Evolutionary conservation across 305 asterid genomes (phyloP), one percentile per base, ranked within the genome.

Genomic region (Rubia peregrina): DNA sequence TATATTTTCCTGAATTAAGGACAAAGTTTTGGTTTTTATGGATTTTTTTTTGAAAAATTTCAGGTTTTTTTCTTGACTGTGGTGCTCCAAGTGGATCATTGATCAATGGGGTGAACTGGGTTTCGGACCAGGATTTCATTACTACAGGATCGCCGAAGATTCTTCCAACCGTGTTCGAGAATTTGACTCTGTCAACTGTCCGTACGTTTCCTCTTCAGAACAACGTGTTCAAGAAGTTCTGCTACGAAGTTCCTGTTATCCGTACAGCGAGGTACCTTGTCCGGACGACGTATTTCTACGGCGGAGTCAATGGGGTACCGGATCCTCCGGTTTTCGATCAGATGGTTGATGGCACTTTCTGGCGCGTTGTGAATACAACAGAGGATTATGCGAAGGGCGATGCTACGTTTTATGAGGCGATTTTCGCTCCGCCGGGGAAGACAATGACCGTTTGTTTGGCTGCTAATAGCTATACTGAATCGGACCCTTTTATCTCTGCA

Each of bases 401-500:
- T 62, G 24, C 73, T 71, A 80, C 88, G 43, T 88, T 78, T 67
- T 93, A 85, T 61, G 98, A 93, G 73, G 95, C 88, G 3, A 55
- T 91, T 7, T 90, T 91, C 72, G 69, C 82, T 83, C 91, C 96
- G 4, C 74, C 82, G 0, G 97, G 95, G 71, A 93, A 86, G 80
- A 85, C 81, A 69, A 70, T 93, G 83, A 91, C 91, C 68, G 91
- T 93, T 30, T 93, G 98, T 80, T 73, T 93, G 84, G 96, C 91
- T 71, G 91, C 88, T 11, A 93, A 91, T 76, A 77, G 67, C 5
- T 80, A 81, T 44, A 93, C 98, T 0, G 96, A 91, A 78, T 93
- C 98, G 0, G 97, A 93, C 79, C 98, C 97, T 72, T 93, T 93
- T 82, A 93, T 93, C 21, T 89, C 97, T 51, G 85, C 95, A 51